Evolutionary conservation across 2,329 filamentous ascomycete species (phyloP), one percentile per base, ranked within the genome.

Genomic region (Pyrenophora graminea): DNA sequence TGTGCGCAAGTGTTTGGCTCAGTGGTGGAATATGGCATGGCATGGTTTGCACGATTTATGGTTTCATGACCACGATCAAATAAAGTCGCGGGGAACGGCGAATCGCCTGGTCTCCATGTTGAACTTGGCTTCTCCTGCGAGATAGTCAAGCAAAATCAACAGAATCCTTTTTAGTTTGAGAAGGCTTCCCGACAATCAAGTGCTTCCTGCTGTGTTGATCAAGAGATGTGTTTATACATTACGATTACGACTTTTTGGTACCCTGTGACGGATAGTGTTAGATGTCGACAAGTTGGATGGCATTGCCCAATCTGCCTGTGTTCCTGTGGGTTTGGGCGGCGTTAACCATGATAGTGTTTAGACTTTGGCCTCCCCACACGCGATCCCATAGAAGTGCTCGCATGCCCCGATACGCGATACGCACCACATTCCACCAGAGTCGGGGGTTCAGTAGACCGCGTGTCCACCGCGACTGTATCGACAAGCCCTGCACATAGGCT

Each of bases 401-500:
- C 0, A 82, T 48, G 2, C 84, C 82, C 59, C 80, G 79, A 45
- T 79, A 76, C 5, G 82, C 36, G 9, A 86, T 77, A 38, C 75
- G 74, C 1, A 78, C 61, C 1, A 81, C 67, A 63, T 82, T 80
- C 41, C 79, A 65, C 83, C 83, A 85, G 9, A 78, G 52, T 33
- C 62, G 48, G 5, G 71, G 54, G 48, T 74, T 72, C 6, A 78
- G 38, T 18, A 77, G 38, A 1, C 74, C 74, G 30, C 63, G 58
- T 7, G 74, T 56, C 41, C 77, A 59, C 1, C 74, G 73, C 13
- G 67, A 66, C 42, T 75, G 60, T 8, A 75, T 70, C 2, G 67
- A 67, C 66, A 81, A 78, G 19, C 90, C 78, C n/a, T 78, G 76
- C 73, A 93, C 90, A 73, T 90, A 91, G 1, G 82, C 82, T 27